A percentile compares a stretch with the other conserved stretches of the same genome.
phyloP scores from a whole-genome alignment of 2,329 filamentous ascomycete species.

The Trichoderma sp. region DNA sequence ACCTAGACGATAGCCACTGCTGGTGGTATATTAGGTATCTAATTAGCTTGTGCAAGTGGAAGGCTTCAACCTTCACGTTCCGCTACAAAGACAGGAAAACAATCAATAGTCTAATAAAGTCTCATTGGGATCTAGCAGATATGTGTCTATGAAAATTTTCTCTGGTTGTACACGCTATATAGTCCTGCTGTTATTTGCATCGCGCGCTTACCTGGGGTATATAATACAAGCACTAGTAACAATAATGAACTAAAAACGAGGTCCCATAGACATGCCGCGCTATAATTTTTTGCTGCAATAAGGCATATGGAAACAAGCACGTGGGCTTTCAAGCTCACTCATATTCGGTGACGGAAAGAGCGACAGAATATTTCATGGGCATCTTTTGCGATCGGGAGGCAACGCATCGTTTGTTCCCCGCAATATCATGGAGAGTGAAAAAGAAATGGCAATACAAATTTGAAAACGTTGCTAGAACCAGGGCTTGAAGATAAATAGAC shows the following conservation, averaged over 20 bases:
- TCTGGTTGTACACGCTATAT: background rate
- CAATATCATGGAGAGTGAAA: background rate
- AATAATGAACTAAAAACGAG: background rate
- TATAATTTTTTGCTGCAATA: slow-evolving; percentile 1
- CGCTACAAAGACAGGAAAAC: background rate
- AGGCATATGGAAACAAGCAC: background rate
- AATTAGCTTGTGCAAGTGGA: background rate
- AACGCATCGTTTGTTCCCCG: background rate
- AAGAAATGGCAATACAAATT: no score
- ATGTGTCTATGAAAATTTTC: background rate
- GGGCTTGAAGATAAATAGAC: background rate
- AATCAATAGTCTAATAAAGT: background rate
- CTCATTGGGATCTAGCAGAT: background rate
- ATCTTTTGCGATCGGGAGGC: background rate
- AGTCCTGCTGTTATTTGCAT: background rate
- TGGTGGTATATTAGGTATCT: background rate
- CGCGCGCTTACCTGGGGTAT: background rate
- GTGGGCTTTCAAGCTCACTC: background rate
- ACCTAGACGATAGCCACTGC: background rate
- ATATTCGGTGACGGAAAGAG: slow-evolving; percentile 15
- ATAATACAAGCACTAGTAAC: background rate
- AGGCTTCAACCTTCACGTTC: background rate
- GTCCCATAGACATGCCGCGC: slow-evolving; percentile 4
- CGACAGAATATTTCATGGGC: background rate
- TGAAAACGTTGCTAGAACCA: no score